Conservation (phyloP, 352 stramenopile genomes). For the Globisporangium nagaii region DNA sequence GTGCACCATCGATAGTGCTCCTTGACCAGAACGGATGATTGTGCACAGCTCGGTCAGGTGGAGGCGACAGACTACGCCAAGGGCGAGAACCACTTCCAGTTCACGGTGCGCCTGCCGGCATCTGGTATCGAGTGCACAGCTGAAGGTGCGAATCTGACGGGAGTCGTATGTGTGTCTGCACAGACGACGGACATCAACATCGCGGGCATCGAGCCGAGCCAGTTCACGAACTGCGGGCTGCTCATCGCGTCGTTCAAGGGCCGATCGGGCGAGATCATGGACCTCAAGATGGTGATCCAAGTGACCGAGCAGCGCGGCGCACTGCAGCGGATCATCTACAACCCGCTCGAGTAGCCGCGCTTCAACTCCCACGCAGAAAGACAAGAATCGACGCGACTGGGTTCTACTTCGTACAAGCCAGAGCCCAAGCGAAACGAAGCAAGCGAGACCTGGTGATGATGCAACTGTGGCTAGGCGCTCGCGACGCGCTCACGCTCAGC, state of each 20-base stretch:
- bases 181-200: slow-evolving; percentile 70
- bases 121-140: background rate
- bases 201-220: slow-evolving; percentile 65
- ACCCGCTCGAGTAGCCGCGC: slow-evolving; percentile 64
- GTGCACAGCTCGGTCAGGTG: slow-evolving; percentile 67
- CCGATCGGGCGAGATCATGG: slow-evolving; percentile 66
- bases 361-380: no score
- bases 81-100: slow-evolving; percentile 81
- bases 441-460: no score
- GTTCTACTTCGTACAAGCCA: no score
- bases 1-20: slow-evolving; percentile 1
- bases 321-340: slow-evolving; percentile 86
- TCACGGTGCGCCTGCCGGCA: slow-evolving; percentile 46
- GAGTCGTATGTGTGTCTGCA: background rate
- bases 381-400: no score
- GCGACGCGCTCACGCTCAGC: background rate
- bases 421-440: background rate
- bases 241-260: slow-evolving; percentile 79
- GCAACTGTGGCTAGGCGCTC: background rate
- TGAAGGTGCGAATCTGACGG: background rate
- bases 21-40: slow-evolving; percentile 22
- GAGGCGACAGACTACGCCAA: slow-evolving; percentile 50
- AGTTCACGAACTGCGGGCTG: slow-evolving; percentile 85
- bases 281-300: slow-evolving; percentile 88
- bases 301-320: slow-evolving; percentile 69